These are phyloP conservation scores for Xylaria grammica DNA, from an alignment of 495 filamentous ascomycete genomes.

Conservation along the genomic window DNA sequence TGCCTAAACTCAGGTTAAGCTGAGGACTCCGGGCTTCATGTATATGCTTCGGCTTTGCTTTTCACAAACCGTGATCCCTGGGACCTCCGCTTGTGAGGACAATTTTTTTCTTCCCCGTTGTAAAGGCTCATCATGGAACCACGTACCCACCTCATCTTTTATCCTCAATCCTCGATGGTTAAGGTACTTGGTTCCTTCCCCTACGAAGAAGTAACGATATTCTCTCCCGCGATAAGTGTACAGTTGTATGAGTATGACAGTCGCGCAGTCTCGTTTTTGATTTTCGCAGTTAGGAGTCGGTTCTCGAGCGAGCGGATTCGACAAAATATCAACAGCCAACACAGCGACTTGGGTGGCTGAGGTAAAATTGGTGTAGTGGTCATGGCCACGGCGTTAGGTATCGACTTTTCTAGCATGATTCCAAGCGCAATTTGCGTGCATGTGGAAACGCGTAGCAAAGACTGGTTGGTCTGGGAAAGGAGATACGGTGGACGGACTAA, in stretches of 20 bases:
- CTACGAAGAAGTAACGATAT: background rate
- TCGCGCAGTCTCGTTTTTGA: conserved; percentile 32
- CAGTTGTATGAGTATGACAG: conserved; percentile 32
- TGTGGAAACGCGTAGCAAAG: background rate
- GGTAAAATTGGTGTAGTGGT: conserved; percentile 37
- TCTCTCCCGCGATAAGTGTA: conserved; percentile 22
- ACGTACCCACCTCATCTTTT: background rate
- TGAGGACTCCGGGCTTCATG: background rate
- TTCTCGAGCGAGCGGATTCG: conserved; percentile 35
- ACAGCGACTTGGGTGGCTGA: conserved; percentile 32
- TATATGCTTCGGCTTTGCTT: background rate
- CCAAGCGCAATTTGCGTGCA: conserved; percentile 27
- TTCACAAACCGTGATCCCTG: no score
- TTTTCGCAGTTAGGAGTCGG: conserved; percentile 32
- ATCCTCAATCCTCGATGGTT: background rate
- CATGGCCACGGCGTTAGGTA: conserved; percentile 29
- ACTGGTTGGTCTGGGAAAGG: background rate
- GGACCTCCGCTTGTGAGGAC: no score
- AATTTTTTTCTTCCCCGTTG: background rate
- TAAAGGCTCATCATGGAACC: background rate
- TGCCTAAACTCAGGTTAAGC: background rate
- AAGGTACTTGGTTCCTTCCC: background rate
- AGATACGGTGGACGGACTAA: background rate
- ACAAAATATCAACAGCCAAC: conserved; percentile 29
- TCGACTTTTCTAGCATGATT: conserved; percentile 32